Conservation (phyloP, 225 moss, liverwort and hornwort species). For the Polytrichum formosum region DNA sequence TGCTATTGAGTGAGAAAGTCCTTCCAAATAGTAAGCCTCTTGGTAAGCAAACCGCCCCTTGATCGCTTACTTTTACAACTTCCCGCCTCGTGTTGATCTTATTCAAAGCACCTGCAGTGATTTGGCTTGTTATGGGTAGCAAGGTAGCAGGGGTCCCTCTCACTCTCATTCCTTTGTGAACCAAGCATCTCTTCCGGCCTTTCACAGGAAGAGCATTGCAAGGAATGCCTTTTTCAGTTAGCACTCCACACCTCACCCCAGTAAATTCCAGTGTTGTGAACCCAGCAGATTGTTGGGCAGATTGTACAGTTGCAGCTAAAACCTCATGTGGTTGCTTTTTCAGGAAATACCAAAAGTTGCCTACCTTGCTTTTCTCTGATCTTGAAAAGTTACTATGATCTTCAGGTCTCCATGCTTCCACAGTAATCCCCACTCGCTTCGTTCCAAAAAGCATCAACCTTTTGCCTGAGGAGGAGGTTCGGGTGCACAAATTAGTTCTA, state of each 20-base stretch:
- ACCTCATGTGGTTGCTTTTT: slow-evolving; percentile 15
- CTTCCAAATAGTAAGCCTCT: neutral
- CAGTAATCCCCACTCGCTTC: slow-evolving; percentile 66
- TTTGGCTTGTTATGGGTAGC: neutral
- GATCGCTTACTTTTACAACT: neutral
- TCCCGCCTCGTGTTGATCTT: neutral
- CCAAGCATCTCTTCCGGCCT: slow-evolving; percentile 8
- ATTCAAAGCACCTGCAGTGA: neutral
- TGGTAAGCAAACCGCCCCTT: neutral
- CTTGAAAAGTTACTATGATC: slow-evolving; percentile 7
- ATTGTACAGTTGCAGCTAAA: neutral
- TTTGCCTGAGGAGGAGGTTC: slow-evolving; percentile 18
- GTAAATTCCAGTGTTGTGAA: slow-evolving; percentile 4
- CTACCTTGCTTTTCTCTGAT: slow-evolving; percentile 8
- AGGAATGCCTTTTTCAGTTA: slow-evolving; percentile 1
- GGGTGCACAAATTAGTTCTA: slow-evolving; percentile 31
- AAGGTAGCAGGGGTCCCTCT: neutral
- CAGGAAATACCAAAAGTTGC: slow-evolving; percentile 8
- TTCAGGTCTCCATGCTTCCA: slow-evolving; percentile 62
- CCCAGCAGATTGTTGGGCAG: neutral
- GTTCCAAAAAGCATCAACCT: slow-evolving; percentile 39
- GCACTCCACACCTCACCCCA: neutral
- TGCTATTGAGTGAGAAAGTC: neutral
- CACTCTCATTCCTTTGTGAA: slow-evolving; percentile 14
- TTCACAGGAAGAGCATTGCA: slow-evolving; percentile 12